Evolutionary conservation across 164 flowering plant genomes (phyloP).

Genomic region (Aristolochia contorta): DNA sequence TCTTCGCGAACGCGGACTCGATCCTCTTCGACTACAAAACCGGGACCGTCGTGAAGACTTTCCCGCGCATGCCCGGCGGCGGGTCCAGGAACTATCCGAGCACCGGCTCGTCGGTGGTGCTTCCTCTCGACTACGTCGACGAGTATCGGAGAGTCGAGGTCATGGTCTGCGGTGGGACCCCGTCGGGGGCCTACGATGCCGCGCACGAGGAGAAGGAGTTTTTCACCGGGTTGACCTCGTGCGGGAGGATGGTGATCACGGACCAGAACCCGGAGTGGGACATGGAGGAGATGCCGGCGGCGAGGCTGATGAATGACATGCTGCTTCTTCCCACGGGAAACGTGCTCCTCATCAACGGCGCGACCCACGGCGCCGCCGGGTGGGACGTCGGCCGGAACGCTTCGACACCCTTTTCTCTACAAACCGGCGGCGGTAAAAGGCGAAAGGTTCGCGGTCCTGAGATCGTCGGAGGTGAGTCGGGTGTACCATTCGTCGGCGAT

Average conservation of each 20-base stretch:
- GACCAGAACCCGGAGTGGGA: conserved; percentile 37
- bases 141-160: conserved; percentile 43
- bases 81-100: conserved; percentile 65
- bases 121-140: conserved; percentile 45
- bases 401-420: conserved; percentile 43
- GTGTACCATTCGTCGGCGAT: conserved; percentile 68
- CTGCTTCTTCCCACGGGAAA: conserved; percentile 54
- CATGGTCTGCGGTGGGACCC: conserved; percentile 71
- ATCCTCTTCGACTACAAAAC: conserved; percentile 44
- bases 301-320: conserved; percentile 54
- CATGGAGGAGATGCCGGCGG: conserved; percentile 63
- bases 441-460: conserved; percentile 31
- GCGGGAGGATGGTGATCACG: conserved; percentile 64
- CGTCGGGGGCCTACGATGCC: conserved; percentile 29
- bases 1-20: conserved; percentile 59
- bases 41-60: conserved; percentile 35
- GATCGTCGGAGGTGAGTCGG: conserved; percentile 37
- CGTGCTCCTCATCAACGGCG: conserved; percentile 59
- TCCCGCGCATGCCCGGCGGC: conserved; percentile 48
- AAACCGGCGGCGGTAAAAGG: conserved; percentile 28
- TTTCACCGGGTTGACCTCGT: conserved; percentile 30
- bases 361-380: conserved; percentile 42
- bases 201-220: conserved; percentile 23
- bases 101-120: conserved; percentile 60
- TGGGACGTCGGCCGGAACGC: conserved; percentile 39